Base-by-base conservation (phyloP, 2,329 filamentous ascomycete species). In the Davidsoniella eucalypti region DNA sequence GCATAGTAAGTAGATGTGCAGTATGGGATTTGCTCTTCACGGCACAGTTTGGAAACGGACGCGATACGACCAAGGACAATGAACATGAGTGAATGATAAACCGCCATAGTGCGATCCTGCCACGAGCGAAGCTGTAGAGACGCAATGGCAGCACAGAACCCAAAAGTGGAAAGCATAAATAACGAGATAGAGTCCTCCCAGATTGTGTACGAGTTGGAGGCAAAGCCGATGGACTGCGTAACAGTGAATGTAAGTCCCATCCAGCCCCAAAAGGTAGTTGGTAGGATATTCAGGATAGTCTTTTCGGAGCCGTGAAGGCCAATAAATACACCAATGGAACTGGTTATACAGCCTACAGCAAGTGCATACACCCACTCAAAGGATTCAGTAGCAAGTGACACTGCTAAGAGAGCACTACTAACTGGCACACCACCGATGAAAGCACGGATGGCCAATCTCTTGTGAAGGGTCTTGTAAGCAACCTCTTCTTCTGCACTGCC, bases 11-110 rank as follows among this genome's bases (percentile, higher is more conserved):
- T 95, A 2, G 90, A 94, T 49, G 77, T 79, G 69, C 92, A 98
- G 67, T 83, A 93, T 0, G 92, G 92, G 86, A 96, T 95, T 67
- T 98, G 92, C 67, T 98, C 92, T 64, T 98, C 92, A 52, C 92
- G 82, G 62, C 92, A 98, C 17, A 98, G 78, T 56, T 87, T 84
- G 8, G 92, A 95, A 56, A 90, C 80, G 1, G 88, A 94, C 0
- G 87, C 83, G 2, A 90, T 50, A 49, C 90, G 80, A 12, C 82
- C 82, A 10, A 96, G 72, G 4, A 87, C 61, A 51, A 92, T 71
- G 60, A 98, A 96, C 1, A 87, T 69, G 17, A 90, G 63, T 0
- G 92, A 92, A 61, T 98, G 88, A 58, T 88, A 90, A 23, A 86
- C 72, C 21, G 84, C 87, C 44, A 94, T 67, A 9, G 82, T 77